A percentile compares a stretch with the other conserved stretches of the same genome.
Evolutionary conservation across 495 filamentous ascomycete species (phyloP).

Genomic region (Pyrenopolyporus hunteri): DNA sequence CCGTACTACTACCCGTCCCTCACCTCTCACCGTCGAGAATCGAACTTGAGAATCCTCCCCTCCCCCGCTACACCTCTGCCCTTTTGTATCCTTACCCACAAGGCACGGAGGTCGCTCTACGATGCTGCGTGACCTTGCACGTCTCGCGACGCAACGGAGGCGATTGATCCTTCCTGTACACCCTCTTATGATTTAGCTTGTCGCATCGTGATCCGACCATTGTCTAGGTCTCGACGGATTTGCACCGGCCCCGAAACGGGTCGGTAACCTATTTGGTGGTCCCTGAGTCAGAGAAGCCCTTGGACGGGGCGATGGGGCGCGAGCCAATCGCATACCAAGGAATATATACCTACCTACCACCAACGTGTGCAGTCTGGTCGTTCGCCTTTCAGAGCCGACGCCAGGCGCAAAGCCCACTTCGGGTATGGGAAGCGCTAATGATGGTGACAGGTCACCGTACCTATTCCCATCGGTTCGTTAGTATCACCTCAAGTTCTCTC

Average conservation of each 20-base stretch:
- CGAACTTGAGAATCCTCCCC: conserved; percentile 23
- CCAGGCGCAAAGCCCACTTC: conserved; percentile 23
- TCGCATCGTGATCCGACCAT: conserved; percentile 13
- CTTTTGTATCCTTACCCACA: conserved; percentile 45
- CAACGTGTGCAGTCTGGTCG: conserved; percentile 6
- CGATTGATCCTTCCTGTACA: conserved; percentile 33
- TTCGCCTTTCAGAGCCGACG: conserved; percentile 25
- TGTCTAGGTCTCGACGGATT: conserved; percentile 16
- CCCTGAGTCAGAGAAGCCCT: conserved; percentile 16
- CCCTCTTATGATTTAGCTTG: conserved; percentile 20
- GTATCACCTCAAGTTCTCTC: background rate
- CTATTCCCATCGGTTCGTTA: conserved; percentile 14
- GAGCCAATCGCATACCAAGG: conserved; percentile 19
- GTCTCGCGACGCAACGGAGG: conserved; percentile 38
- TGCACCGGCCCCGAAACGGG: conserved; percentile 5
- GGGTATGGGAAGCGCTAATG: conserved; percentile 18
- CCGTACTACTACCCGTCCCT: conserved; percentile 29
- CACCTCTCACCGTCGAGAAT: conserved; percentile 37
- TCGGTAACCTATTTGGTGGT: conserved; percentile 13
- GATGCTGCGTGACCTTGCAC: conserved; percentile 39
- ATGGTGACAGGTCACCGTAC: conserved; percentile 14
- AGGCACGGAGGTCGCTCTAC: conserved; percentile 35
- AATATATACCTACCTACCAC: background rate
- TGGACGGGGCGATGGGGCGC: background rate
- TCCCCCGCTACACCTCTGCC: conserved; percentile 29